Evolutionary conservation across 2,329 filamentous ascomycete species (phyloP).

Genomic region (Onygena corvina): DNA sequence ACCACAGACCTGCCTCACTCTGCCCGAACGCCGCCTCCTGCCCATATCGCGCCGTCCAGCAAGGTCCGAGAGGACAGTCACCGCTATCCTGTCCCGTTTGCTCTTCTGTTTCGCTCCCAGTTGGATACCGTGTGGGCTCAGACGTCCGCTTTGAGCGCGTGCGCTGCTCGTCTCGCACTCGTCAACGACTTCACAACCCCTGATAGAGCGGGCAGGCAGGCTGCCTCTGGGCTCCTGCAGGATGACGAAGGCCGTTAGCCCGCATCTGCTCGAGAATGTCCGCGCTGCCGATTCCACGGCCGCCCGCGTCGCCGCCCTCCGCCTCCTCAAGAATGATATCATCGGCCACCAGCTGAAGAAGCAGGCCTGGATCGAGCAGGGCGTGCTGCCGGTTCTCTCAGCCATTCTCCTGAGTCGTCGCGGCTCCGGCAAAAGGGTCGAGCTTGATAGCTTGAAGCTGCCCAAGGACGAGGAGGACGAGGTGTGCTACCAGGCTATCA

Average conservation of each 20-base stretch:
- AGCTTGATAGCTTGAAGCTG: conserved; percentile 21
- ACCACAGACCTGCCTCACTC: too few species aligned
- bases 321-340: conserved; percentile 73
- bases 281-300: conserved; percentile 39
- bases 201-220: background rate
- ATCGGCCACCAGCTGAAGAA: conserved; percentile 83
- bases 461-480: conserved; percentile 48
- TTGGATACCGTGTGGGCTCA: too few species aligned
- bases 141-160: background rate
- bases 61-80: too few species aligned
- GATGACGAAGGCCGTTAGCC: conserved; percentile 45
- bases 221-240: background rate
- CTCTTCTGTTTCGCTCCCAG: too few species aligned
- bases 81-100: too few species aligned
- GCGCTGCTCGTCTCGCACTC: background rate
- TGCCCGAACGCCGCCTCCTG: too few species aligned
- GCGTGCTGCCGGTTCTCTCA: conserved; percentile 47
- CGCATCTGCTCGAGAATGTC: conserved; percentile 47
- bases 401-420: conserved; percentile 38
- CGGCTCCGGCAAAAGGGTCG: conserved; percentile 25
- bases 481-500: conserved; percentile 62
- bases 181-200: background rate
- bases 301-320: conserved; percentile 46
- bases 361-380: conserved; percentile 60
- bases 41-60: too few species aligned